Evolutionary conservation across 345 rosid genomes (phyloP).

Genomic region (Euclidium syriacum): DNA sequence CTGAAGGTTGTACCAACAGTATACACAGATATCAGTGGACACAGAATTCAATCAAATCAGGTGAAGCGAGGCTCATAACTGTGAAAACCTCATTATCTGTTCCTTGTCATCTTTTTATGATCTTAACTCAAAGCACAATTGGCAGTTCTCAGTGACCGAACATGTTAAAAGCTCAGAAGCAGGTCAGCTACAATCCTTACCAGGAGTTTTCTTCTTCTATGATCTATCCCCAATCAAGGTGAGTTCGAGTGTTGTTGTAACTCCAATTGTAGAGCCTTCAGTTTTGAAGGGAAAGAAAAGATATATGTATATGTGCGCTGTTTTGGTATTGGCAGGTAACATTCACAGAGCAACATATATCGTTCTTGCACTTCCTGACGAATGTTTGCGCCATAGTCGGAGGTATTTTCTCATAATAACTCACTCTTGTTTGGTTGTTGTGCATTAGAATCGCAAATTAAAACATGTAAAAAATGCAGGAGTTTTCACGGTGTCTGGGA

Average conservation of each 20-base stretch:
- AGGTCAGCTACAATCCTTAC: conserved; percentile 64
- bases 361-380: conserved; percentile 92
- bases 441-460: background rate
- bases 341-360: conserved; percentile 65
- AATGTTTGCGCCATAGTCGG: conserved; percentile 95
- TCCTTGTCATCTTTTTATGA: background rate
- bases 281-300: background rate
- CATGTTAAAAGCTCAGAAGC: conserved; percentile 62
- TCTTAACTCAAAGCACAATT: conserved; percentile 1
- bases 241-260: background rate
- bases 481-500: conserved; percentile 87
- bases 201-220: conserved; percentile 95
- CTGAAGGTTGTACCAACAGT: conserved; percentile 82
- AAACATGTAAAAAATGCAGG: conserved; percentile 37
- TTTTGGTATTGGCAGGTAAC: conserved; percentile 56
- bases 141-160: conserved; percentile 92
- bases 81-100: background rate
- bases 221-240: conserved; percentile 99
- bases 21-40: conserved; percentile 71
- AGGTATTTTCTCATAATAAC: conserved; percentile 38
- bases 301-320: background rate
- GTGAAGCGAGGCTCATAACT: conserved; percentile 18
- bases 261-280: background rate
- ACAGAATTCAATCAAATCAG: conserved; percentile 88
- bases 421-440: background rate